phyloP scores from a whole-genome alignment of 768 basidiomycete species.

The Lactarius akahatsu region DNA sequence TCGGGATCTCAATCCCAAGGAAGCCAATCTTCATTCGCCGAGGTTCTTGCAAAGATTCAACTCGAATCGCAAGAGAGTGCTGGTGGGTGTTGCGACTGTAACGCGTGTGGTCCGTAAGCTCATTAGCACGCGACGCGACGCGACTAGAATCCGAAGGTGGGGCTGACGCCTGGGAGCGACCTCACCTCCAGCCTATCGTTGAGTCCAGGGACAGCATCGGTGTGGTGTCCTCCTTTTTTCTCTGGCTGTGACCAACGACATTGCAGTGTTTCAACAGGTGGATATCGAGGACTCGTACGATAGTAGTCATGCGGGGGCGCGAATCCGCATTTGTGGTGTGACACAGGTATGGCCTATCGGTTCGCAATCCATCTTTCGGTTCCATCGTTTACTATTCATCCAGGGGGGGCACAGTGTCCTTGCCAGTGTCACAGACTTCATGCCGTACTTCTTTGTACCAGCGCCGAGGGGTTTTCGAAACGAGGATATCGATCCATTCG shows the following conservation, averaged over 20 bases:
- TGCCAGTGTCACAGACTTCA: conserved; percentile 75
- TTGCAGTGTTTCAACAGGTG: conserved; percentile 90
- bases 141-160: conserved; percentile 70
- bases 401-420: conserved; percentile 89
- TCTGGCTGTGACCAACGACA: background rate
- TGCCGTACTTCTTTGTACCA: conserved; percentile 92
- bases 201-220: conserved; percentile 65
- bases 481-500: conserved; percentile 65
- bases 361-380: background rate
- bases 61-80: conserved; percentile 33
- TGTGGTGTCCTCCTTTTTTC: conserved; percentile 37
- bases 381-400: background rate
- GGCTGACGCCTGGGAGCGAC: conserved; percentile 71
- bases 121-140: background rate
- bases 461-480: conserved; percentile 79
- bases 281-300: conserved; percentile 76
- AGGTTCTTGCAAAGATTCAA: conserved; percentile 41
- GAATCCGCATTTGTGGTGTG: conserved; percentile 82
- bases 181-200: conserved; percentile 53
- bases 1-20: conserved; percentile 33
- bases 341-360: conserved; percentile 58
- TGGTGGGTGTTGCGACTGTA: conserved; percentile 14
- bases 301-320: conserved; percentile 41
- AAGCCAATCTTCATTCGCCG: conserved; percentile 39
- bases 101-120: background rate